A percentile compares a stretch with the other conserved stretches of the same genome.
Conservation (phyloP, 495 filamentous ascomycete genomes). For the Aspergillus biplanus region DNA sequence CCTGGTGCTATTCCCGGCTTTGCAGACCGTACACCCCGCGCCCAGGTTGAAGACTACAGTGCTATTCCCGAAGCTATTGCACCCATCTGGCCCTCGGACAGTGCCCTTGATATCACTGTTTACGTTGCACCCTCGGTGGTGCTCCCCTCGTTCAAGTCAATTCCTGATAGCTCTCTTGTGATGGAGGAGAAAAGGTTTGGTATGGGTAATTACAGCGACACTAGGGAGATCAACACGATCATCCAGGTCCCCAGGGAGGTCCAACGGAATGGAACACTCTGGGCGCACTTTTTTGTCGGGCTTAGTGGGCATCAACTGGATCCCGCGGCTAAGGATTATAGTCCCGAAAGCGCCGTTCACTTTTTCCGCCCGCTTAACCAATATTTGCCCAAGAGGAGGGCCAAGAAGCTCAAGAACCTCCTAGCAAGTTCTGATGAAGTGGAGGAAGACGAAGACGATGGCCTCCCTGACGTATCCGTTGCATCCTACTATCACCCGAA, state of each 20-base stretch:
- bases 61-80: conserved; percentile 74
- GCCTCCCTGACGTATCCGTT: conserved; percentile 62
- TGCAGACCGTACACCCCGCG: conserved; percentile 59
- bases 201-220: conserved; percentile 81
- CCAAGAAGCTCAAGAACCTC: conserved; percentile 86
- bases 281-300: conserved; percentile 88
- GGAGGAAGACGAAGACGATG: conserved; percentile 53
- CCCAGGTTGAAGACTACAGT: conserved; percentile 69
- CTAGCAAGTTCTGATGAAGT: conserved; percentile 61
- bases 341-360: conserved; percentile 74
- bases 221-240: conserved; percentile 72
- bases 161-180: conserved; percentile 61
- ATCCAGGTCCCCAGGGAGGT: conserved; percentile 78
- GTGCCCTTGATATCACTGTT: conserved; percentile 78
- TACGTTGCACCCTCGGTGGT: conserved; percentile 78
- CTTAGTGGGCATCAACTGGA: conserved; percentile 75
- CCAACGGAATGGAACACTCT: conserved; percentile 91
- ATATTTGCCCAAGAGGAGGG: conserved; percentile 90
- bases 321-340: conserved; percentile 70
- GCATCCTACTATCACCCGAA: conserved; percentile 95
- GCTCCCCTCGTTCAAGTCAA: conserved; percentile 64
- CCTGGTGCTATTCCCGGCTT: conserved; percentile 65
- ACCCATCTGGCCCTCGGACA: conserved; percentile 85
- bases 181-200: conserved; percentile 79
- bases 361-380: conserved; percentile 85